phyloP scores from a whole-genome alignment of 441 rosid species.

The Populus hybrid region DNA sequence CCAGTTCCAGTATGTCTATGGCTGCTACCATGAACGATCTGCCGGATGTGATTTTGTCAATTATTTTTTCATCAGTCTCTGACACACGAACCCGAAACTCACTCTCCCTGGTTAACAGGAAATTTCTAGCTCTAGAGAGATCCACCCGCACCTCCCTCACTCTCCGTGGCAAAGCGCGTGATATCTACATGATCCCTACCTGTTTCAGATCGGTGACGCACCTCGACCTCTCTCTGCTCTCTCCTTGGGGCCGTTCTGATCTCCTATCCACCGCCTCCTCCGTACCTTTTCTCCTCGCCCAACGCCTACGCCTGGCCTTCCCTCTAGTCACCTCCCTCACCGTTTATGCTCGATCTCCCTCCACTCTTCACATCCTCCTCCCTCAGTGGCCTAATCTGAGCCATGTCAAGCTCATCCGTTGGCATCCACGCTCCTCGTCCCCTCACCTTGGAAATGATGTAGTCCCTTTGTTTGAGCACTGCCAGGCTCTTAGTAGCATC shows the following conservation, averaged over 20 bases:
- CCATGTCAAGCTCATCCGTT: conserved; percentile 64
- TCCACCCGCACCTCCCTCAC: conserved; percentile 70
- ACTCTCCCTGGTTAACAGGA: conserved; percentile 63
- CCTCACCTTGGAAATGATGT: conserved; percentile 55
- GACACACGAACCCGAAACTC: conserved; percentile 78
- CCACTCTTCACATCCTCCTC: conserved; percentile 48
- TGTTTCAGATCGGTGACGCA: conserved; percentile 66
- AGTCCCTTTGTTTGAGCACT: conserved; percentile 44
- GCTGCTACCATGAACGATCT: conserved; percentile 51
- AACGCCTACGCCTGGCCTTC: conserved; percentile 54
- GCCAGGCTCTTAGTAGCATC: conserved; percentile 38
- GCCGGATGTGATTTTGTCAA: conserved; percentile 68
- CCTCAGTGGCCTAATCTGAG: conserved; percentile 66
- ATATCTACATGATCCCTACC: conserved; percentile 53
- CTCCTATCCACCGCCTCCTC: conserved; percentile 34
- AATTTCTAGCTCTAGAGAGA: conserved; percentile 65
- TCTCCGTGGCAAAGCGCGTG: conserved; percentile 85
- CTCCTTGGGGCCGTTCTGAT: conserved; percentile 84
- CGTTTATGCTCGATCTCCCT: conserved; percentile 61
- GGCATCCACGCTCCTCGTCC: conserved; percentile 70
- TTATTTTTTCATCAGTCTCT: conserved; percentile 46
- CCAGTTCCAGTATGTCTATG: neutral
- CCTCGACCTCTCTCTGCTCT: conserved; percentile 82
- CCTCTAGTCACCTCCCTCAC: conserved; percentile 52
- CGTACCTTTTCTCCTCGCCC: conserved; percentile 51